Percentiles rank a stretch among this genome's conserved stretches.
Conservation (phyloP, 2,329 filamentous ascomycete species). For the Penicillium sp. region DNA sequence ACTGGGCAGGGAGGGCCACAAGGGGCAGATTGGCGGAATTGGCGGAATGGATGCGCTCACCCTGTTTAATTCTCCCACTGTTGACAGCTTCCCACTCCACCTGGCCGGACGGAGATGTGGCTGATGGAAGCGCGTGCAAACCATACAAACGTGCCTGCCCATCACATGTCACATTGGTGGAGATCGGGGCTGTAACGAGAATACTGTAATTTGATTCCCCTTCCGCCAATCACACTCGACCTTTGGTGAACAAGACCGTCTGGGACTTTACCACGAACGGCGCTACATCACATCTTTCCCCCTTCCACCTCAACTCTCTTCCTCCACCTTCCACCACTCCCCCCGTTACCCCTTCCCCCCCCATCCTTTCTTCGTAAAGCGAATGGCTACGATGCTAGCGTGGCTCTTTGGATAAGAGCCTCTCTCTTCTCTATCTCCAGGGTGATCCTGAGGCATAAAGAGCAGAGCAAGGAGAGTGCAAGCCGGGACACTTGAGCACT, state of each 20-base stretch:
- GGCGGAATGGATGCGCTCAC: no score
- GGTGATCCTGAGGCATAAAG: slow-evolving; percentile 14
- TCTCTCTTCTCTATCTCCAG: slow-evolving; percentile 30
- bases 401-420: slow-evolving; percentile 39
- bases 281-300: no score
- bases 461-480: slow-evolving; percentile 14
- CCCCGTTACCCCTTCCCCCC: slow-evolving; percentile 13
- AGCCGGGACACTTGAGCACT: slow-evolving; percentile 11
- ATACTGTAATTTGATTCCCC: no score
- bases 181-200: no score
- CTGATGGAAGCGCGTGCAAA: background rate
- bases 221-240: no score
- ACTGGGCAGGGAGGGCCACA: background rate
- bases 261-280: no score
- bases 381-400: slow-evolving; percentile 39
- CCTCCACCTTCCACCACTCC: slow-evolving; percentile 15
- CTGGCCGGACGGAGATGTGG: no score
- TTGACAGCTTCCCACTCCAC: background rate
- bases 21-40: background rate
- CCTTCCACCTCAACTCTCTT: slow-evolving; percentile 20
- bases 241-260: no score
- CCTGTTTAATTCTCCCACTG: no score
- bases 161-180: no score
- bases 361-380: slow-evolving; percentile 38
- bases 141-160: background rate